Conservation (phyloP, 352 stramenopile species). For the Phytophthora pluvialis region DNA sequence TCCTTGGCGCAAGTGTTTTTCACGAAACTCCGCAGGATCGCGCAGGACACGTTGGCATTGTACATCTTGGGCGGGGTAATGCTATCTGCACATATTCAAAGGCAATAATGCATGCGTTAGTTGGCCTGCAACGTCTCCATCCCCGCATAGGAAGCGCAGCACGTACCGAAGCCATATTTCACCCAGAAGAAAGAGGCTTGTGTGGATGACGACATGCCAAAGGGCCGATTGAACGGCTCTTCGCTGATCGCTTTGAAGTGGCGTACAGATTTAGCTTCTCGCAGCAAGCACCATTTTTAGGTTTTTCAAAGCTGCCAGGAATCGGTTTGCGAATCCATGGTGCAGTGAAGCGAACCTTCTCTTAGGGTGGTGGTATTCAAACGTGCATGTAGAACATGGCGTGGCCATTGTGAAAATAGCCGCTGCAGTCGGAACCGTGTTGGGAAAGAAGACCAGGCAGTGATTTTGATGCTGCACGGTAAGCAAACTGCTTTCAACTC, state of each 20-base stretch:
- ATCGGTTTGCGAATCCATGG: no score
- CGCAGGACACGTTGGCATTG: constrained; percentile 76
- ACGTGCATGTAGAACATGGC: no score
- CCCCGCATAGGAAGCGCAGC: not conserved
- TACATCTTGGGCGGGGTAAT: constrained; percentile 73
- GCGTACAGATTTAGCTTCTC: constrained; percentile 1
- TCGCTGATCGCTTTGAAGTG: constrained; percentile 4
- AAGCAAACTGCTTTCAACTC: no score
- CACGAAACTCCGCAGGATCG: constrained; percentile 76
- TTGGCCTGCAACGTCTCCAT: not conserved
- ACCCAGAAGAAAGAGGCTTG: constrained; percentile 69
- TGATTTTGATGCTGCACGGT: no score
- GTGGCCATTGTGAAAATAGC: no score
- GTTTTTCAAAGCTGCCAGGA: no score
- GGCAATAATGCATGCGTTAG: not conserved
- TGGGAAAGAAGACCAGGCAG: no score
- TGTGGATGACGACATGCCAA: constrained; percentile 18
- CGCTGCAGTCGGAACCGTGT: no score
- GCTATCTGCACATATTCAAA: constrained; percentile 37
- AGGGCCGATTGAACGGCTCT: constrained; percentile 9
- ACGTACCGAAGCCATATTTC: constrained; percentile 84
- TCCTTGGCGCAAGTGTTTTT: constrained; percentile 69
- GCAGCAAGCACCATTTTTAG: not conserved
- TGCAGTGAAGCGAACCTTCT: no score
- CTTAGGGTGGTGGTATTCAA: no score